Evolutionary conservation across 768 basidiomycete species (phyloP), one percentile per base, ranked within the genome.

Genomic region (Hortiboletus campestris): DNA sequence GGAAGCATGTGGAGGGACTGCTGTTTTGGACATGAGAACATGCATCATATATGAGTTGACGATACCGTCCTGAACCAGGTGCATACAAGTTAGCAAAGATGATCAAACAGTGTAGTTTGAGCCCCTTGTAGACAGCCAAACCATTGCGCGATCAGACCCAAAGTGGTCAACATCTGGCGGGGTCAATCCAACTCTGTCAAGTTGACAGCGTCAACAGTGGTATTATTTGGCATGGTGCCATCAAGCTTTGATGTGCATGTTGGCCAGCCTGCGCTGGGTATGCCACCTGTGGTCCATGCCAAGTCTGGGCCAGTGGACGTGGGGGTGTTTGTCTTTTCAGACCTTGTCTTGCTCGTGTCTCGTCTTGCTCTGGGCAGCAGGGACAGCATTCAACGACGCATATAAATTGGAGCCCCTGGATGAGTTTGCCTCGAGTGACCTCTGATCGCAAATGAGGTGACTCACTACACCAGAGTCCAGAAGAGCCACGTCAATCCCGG

Each of bases 21-120:
- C 68, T 1, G 74, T 74, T 71, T 87, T 91, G 0, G 90, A 80
- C 73, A 88, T 83, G 19, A 96, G 67, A 7, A 95, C 75, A 8
- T 80, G 69, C 20, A 69, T 79, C 1, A 79, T 71, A 63, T 91
- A 94, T 31, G 85, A 74, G 17, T 71, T 69, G 17, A 89, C 55
- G 38, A 94, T 80, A 4, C 77, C 81, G 44, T 74, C 73, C 86
- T 91, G 61, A 7, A 9, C 46, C 38, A 38, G 19, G 19, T 57
- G 64, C 35, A 66, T 75, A 10, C 75, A 80, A 11, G 72, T 84
- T 6, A 65, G 74, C 42, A 70, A 70, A n/a, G 75, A 70, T 57
- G 58, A 69, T 42, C 56, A 56, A 17, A 28, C 31, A 6, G 35
- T 19, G 4, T 32, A 41, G 13, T 25, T 41, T 3, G 51, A 44